A percentile compares a stretch with the other conserved stretches of the same genome.
Evolutionary conservation across 352 stramenopile species (phyloP).

Genomic region (Aphanomyces cochlioides): DNA sequence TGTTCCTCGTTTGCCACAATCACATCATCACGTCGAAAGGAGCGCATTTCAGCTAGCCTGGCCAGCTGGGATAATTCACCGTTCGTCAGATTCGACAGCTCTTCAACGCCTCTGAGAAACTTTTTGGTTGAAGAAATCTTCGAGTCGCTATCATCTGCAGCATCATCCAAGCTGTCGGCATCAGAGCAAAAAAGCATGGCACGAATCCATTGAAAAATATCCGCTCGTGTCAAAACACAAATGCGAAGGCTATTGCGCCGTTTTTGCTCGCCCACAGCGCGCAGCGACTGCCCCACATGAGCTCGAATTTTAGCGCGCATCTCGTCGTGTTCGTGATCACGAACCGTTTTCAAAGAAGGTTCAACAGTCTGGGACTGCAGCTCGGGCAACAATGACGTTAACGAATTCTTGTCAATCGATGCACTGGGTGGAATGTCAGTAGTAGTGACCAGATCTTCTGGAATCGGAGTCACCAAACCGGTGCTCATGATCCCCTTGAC

Average conservation of each 20-base stretch:
- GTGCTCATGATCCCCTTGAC: constrained; percentile 7
- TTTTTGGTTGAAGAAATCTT: constrained; percentile 53
- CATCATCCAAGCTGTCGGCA: constrained; percentile 49
- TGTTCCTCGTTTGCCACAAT: constrained; percentile 46
- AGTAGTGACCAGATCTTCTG: neutral
- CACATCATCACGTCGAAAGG: constrained; percentile 41
- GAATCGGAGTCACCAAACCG: constrained; percentile 22
- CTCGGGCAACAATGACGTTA: neutral
- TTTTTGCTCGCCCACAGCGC: constrained; percentile 18
- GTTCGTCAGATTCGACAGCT: constrained; percentile 52
- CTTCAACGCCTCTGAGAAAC: constrained; percentile 52
- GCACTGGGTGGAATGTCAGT: constrained; percentile 4
- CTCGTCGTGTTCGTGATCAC: constrained; percentile 19
- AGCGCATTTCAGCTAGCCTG: constrained; percentile 42
- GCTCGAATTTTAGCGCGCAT: constrained; percentile 24
- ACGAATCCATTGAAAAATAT: constrained; percentile 26
- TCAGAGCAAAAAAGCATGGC: constrained; percentile 44
- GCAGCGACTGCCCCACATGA: constrained; percentile 24
- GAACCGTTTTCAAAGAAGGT: neutral
- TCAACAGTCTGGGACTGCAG: neutral
- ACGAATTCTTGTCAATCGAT: too few relatives aligned
- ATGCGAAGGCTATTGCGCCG: constrained; percentile 26
- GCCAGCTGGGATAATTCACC: constrained; percentile 55
- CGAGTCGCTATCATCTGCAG: constrained; percentile 45
- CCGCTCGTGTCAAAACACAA: constrained; percentile 39